Evolutionary conservation across 495 filamentous ascomycete species (phyloP).

Genomic region (Pseudoneurospora amorphoporcata): DNA sequence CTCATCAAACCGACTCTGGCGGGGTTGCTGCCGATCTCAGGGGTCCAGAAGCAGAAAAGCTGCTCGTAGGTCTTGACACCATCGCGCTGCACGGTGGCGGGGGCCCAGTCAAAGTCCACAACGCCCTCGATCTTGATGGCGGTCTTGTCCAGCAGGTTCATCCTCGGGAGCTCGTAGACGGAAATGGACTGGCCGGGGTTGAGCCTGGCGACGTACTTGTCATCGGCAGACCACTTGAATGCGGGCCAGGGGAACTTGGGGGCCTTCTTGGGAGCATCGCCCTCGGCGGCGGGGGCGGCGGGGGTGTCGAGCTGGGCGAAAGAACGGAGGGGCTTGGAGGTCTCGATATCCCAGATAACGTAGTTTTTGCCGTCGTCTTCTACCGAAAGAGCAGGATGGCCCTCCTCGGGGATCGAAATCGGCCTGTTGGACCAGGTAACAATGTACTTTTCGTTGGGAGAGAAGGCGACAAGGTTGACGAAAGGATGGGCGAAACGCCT

Average conservation of each 20-base stretch:
- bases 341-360: constrained; percentile 94
- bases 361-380: constrained; percentile 99
- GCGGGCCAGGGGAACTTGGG: constrained; percentile 96
- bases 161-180: constrained; percentile 85
- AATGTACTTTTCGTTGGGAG: constrained; percentile 82
- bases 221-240: constrained; percentile 97
- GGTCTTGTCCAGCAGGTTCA: constrained; percentile 82
- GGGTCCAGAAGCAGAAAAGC: constrained; percentile 96
- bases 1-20: constrained; percentile 94
- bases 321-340: constrained; percentile 79
- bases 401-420: constrained; percentile 78
- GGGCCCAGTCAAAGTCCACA: constrained; percentile 96
- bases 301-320: constrained; percentile 79
- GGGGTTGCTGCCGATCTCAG: constrained; percentile 96
- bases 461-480: constrained; percentile 93
- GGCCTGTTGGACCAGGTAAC: constrained; percentile 94
- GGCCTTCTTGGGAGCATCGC: constrained; percentile 46
- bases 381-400: constrained; percentile 64
- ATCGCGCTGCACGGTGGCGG: constrained; percentile 65
- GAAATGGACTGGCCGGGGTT: constrained; percentile 81
- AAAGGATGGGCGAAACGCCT: constrained; percentile 90
- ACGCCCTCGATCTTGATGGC: constrained; percentile 92
- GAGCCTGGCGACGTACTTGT: constrained; percentile 92
- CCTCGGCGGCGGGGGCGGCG: constrained; percentile 47
- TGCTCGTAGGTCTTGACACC: constrained; percentile 86